phyloP scores from a whole-genome alignment of 2,329 filamentous ascomycete species.

The Alternaria panax region DNA sequence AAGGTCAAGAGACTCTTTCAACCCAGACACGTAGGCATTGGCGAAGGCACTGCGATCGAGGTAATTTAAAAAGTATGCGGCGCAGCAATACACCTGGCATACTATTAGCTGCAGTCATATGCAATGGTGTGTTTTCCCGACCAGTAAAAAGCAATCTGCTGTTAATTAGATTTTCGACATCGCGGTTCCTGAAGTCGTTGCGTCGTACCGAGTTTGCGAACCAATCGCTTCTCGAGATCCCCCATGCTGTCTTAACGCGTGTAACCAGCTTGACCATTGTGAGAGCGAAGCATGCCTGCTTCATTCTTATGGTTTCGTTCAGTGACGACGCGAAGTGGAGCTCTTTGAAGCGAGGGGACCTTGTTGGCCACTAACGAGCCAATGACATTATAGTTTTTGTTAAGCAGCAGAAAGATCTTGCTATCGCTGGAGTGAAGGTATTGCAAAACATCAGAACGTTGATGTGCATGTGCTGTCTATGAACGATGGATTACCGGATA shows the following conservation, averaged over 20 bases:
- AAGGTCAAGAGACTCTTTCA: conserved; percentile 35
- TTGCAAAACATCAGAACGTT: neutral
- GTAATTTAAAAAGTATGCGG: conserved; percentile 45
- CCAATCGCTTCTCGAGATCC: conserved; percentile 31
- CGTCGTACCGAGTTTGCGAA: conserved; percentile 34
- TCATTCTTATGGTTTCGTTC: neutral
- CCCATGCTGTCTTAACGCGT: conserved; percentile 18
- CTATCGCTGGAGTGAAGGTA: neutral
- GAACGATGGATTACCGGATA: neutral
- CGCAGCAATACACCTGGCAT: conserved; percentile 35
- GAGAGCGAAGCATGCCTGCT: neutral
- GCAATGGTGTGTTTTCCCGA: neutral
- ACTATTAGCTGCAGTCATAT: neutral
- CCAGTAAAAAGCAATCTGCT: conserved; percentile 36
- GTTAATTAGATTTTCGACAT: neutral
- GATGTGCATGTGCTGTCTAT: neutral
- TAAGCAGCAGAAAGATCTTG: conserved; percentile 21
- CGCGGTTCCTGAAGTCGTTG: neutral
- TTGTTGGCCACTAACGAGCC: conserved; percentile 28
- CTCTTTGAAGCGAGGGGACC: conserved; percentile 15
- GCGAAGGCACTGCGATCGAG: conserved; percentile 37
- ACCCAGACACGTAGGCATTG: conserved; percentile 42
- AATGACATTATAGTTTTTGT: conserved; percentile 23
- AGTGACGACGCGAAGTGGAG: conserved; percentile 4
- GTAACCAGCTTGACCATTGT: conserved; percentile 5